A percentile compares a stretch with the other conserved stretches of the same genome.
These are phyloP conservation scores for Aspergillus saccharolyticus DNA, from an alignment of 495 filamentous ascomycete species.

Conservation along the genomic window DNA sequence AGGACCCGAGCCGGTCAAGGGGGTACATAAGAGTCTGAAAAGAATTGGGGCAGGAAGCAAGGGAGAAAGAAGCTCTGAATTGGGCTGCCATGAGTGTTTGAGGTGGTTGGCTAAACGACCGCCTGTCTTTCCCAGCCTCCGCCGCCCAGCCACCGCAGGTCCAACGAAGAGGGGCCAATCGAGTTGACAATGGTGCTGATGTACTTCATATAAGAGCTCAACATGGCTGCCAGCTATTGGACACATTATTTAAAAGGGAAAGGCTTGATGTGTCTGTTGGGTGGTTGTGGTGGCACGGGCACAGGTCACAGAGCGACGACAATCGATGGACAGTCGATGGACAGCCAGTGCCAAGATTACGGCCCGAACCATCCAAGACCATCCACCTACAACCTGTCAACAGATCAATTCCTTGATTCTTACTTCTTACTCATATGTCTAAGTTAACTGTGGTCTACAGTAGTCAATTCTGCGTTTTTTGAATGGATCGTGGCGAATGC, in stretches of 20 bases:
- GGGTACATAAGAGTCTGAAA: conserved; percentile 2
- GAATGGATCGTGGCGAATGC: no score
- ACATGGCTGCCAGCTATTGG: conserved; percentile 16
- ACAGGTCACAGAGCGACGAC: background rate
- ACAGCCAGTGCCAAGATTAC: background rate
- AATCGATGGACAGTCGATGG: background rate
- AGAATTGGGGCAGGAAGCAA: conserved; percentile 1
- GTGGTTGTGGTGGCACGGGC: background rate
- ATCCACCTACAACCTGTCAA: background rate
- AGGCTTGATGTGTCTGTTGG: background rate
- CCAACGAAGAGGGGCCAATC: conserved; percentile 10
- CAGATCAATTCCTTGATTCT: no score
- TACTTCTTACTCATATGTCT: no score
- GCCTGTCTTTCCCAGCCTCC: conserved; percentile 7
- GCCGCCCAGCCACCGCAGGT: conserved; percentile 23
- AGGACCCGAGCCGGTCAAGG: conserved; percentile 5
- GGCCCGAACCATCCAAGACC: background rate
- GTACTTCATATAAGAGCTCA: conserved; percentile 1
- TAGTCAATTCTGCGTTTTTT: no score
- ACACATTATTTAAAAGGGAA: background rate
- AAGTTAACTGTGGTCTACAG: no score
- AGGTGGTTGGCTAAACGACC: conserved; percentile 15
- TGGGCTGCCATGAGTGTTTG: conserved; percentile 1
- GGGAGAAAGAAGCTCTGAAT: conserved; percentile 1
- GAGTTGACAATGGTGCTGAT: background rate